Evolutionary conservation across 176 grass and related monocot genomes (phyloP).

Genomic region (Carex cristatella): DNA sequence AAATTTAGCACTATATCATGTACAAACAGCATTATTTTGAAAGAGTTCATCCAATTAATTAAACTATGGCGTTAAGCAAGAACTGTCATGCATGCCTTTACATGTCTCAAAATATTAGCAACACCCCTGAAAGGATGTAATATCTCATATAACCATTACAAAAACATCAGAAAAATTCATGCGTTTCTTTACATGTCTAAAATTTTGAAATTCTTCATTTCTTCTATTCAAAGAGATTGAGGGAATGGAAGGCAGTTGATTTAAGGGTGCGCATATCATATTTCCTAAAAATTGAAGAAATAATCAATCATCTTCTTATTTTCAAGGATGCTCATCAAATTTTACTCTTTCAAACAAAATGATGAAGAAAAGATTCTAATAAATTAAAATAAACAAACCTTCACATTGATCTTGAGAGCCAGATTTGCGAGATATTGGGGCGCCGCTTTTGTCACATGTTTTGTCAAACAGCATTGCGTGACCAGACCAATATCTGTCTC

Average conservation of each 20-base stretch:
- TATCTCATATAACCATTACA: background rate
- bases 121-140: background rate
- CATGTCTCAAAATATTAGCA: too few species aligned
- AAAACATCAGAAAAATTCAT: background rate
- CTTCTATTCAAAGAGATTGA: background rate
- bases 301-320: background rate
- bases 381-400: background rate
- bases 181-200: background rate
- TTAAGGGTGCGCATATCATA: background rate
- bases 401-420: conserved; percentile 39
- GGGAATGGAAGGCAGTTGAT: background rate
- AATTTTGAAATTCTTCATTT: background rate
- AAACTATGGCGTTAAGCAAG: too few species aligned
- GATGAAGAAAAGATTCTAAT: background rate
- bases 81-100: too few species aligned
- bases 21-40: too few species aligned
- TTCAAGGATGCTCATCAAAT: background rate
- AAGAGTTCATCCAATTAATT: background rate
- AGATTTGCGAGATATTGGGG: conserved; percentile 27
- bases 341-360: background rate
- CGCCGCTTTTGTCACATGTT: conserved; percentile 16
- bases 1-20: background rate
- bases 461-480: conserved; percentile 35
- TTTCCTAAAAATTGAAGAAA: background rate
- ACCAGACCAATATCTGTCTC: conserved; percentile 40